Evolutionary conservation across 129 eudicot species (phyloP).

Genomic region (Apium graveolens): DNA sequence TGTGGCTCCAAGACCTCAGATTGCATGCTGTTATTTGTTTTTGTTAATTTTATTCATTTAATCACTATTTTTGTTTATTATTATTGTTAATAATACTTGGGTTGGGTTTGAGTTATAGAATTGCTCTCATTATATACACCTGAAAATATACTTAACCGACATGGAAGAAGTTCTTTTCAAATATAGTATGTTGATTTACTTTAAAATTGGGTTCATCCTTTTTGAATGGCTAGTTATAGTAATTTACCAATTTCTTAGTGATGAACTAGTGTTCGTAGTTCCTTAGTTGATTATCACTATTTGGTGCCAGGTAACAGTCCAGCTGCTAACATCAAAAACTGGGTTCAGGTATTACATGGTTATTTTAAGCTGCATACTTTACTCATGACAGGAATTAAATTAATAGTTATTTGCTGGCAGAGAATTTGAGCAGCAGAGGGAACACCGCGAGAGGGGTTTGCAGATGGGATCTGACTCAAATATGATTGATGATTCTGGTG

Average conservation of each 20-base stretch:
- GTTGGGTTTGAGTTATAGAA: background rate
- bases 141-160: background rate
- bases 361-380: slow-evolving; percentile 3
- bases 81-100: background rate
- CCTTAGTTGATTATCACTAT: slow-evolving; percentile 13
- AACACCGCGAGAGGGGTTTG: slow-evolving; percentile 67
- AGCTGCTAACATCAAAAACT: slow-evolving; percentile 90
- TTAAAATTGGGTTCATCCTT: background rate
- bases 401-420: slow-evolving; percentile 27
- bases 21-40: background rate
- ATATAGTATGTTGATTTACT: background rate
- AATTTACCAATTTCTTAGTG: background rate
- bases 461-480: slow-evolving; percentile 37
- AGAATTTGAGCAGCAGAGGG: slow-evolving; percentile 98
- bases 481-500: slow-evolving; percentile 30
- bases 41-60: no score
- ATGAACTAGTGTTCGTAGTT: background rate
- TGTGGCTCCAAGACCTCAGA: background rate
- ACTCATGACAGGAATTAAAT: background rate
- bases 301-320: slow-evolving; percentile 75
- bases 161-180: background rate
- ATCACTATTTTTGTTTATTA: no score
- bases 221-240: background rate
- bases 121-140: background rate
- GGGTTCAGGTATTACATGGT: slow-evolving; percentile 74